These are phyloP conservation scores for Spiraea crenata DNA, from an alignment of 331 rosid species.

Conservation along the genomic window DNA sequence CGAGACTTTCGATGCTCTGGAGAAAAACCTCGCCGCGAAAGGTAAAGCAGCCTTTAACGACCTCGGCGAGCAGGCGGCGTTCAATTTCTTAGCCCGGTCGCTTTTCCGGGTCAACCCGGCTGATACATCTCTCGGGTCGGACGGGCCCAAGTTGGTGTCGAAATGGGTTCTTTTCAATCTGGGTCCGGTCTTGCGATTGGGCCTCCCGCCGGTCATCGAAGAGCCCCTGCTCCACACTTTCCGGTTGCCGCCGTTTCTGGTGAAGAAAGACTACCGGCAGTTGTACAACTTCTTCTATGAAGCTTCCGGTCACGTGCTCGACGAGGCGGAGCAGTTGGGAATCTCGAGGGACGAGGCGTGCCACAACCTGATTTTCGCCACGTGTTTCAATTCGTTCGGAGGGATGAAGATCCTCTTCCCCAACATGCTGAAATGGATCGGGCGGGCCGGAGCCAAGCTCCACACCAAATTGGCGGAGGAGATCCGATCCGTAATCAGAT, in stretches of 20 bases:
- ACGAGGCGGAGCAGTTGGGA: constrained; percentile 70
- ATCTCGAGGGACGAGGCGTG: constrained; percentile 84
- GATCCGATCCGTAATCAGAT: constrained; percentile 53
- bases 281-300: constrained; percentile 72
- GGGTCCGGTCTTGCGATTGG: constrained; percentile 49
- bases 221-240: constrained; percentile 56
- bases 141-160: constrained; percentile 54
- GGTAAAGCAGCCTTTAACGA: constrained; percentile 58
- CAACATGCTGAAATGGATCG: constrained; percentile 54
- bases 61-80: constrained; percentile 70
- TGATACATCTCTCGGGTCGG: constrained; percentile 47
- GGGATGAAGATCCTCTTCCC: constrained; percentile 78
- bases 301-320: constrained; percentile 46
- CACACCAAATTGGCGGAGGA: constrained; percentile 61
- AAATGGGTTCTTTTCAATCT: constrained; percentile 72
- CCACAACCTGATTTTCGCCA: constrained; percentile 78
- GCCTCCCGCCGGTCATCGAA: constrained; percentile 64
- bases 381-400: constrained; percentile 82
- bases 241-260: constrained; percentile 55
- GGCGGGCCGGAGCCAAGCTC: constrained; percentile 57
- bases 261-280: constrained; percentile 60
- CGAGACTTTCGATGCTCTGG: constrained; percentile 49
- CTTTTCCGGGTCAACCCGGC: constrained; percentile 47
- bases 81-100: constrained; percentile 61
- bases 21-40: constrained; percentile 38